phyloP scores from a whole-genome alignment of 164 flowering plant genomes.

The Berberis vulgaris region DNA sequence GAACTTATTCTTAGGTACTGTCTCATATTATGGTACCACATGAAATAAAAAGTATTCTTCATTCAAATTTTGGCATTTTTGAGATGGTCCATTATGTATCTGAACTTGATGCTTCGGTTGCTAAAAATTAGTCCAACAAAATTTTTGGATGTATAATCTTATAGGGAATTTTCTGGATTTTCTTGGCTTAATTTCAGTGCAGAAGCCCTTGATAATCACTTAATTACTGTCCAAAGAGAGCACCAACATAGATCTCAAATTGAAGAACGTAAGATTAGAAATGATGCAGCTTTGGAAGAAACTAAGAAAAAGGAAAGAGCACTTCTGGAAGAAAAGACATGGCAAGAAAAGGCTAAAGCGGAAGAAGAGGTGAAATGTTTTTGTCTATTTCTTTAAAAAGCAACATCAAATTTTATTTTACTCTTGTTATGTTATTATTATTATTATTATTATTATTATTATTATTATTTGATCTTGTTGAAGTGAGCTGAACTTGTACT shows the following conservation, averaged over 20 bases:
- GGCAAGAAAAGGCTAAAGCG: slow-evolving; percentile 63
- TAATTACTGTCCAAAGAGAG: slow-evolving; percentile 75
- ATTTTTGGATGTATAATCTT: too few species aligned
- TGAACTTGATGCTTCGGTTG: too few species aligned
- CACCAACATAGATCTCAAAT: slow-evolving; percentile 74
- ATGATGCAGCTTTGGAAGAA: slow-evolving; percentile 82
- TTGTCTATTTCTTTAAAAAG: not conserved
- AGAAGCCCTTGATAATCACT: slow-evolving; percentile 80
- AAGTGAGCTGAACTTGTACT: too few species aligned
- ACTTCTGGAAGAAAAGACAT: slow-evolving; percentile 59
- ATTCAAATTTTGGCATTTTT: too few species aligned
- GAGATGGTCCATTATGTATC: too few species aligned
- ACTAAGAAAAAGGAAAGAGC: slow-evolving; percentile 75
- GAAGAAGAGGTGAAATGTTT: slow-evolving; percentile 52
- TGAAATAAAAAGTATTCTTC: too few species aligned
- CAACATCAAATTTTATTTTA: not conserved
- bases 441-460: too few species aligned
- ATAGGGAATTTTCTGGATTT: slow-evolving; percentile 3
- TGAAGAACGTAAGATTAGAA: slow-evolving; percentile 77
- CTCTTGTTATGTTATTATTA: not conserved
- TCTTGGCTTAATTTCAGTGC: slow-evolving; percentile 42
- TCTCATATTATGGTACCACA: too few species aligned
- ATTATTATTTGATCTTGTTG: too few species aligned
- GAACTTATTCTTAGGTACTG: too few species aligned
- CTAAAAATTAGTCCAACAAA: too few species aligned